Evolutionary conservation across 1,284 basidiomycete genomes (phyloP).

Genomic region (Psilocybe mexicana): DNA sequence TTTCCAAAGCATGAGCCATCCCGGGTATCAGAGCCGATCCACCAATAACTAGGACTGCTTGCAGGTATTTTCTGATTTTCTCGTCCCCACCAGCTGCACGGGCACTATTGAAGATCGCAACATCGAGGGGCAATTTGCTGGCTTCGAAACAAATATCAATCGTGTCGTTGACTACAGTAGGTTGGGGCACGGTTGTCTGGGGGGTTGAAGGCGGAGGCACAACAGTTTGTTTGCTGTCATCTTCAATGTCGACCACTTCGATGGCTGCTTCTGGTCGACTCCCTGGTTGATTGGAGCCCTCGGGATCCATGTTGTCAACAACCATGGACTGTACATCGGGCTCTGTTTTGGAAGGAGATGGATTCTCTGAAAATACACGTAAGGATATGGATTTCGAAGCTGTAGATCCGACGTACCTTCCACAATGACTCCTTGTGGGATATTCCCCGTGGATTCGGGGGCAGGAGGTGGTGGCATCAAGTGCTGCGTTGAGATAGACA

Average conservation of each 20-base stretch:
- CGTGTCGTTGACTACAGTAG: conserved; percentile 36
- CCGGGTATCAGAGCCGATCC: conserved; percentile 75
- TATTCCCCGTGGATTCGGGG: conserved; percentile 13
- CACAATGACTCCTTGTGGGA: conserved; percentile 13
- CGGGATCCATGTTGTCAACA: conserved; percentile 29
- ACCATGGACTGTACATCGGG: conserved; percentile 31
- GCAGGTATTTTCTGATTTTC: conserved; percentile 86
- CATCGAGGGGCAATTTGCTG: conserved; percentile 89
- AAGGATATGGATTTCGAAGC: neutral
- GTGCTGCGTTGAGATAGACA: conserved; percentile 86
- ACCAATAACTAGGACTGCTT: conserved; percentile 88
- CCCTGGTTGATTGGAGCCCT: conserved; percentile 25
- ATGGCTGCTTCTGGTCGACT: conserved; percentile 38
- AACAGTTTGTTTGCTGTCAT: conserved; percentile 29
- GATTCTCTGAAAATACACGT: conserved; percentile 17
- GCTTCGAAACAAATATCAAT: conserved; percentile 87
- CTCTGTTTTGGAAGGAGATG: conserved; percentile 29
- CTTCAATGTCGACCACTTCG: conserved; percentile 54
- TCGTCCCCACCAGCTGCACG: conserved; percentile 86
- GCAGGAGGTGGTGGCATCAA: conserved; percentile 49
- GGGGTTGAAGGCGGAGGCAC: conserved; percentile 18
- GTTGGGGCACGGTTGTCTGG: conserved; percentile 21
- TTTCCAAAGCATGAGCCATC: conserved; percentile 77
- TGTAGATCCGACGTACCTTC: conserved; percentile 19
- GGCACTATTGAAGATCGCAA: conserved; percentile 91